Evolutionary conservation across 1,139 yeast species (phyloP), one percentile per base, ranked within the genome.

Genomic region (Sugiyamaella pinicola): DNA sequence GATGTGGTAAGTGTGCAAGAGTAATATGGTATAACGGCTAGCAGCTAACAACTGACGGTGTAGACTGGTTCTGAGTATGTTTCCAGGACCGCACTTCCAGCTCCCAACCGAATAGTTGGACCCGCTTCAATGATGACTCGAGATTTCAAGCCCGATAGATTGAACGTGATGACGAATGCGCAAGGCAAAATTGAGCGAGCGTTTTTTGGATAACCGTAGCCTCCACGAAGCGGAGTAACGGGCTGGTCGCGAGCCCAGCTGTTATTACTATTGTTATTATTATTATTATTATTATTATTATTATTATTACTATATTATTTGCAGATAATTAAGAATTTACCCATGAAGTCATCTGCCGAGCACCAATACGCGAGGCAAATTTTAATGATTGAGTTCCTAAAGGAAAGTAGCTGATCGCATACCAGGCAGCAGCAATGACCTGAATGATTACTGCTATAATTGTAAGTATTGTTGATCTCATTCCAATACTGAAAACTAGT

Each of bases 331-430:
- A 71, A 15, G 68, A 58, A 54, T 72, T 73, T 47, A 72, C 64
- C 76, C 76, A 72, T 37, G 70, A 61, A 18, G 71, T 65, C 40
- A 85, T 80, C 65, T 88, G 93, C 48, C 95, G 86, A 24, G 88
- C 78, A 6, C 95, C 83, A 56, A 87, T 80, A 55, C 91, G 79
- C 12, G 95, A 82, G 43, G 93, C 83, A 82, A 89, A 84, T 51
- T 90, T 83, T 63, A 91, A 73, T 2, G 96, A 87, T 61, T 87
- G 87, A 0, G 96, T 89, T 9, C 98, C 98, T 74, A 90, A 87
- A 28, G 99, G 99, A 76, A 93, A 93, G 69, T 93, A 93, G 65
- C 96, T 87, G 37, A 93, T 77, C 0, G 93, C 84, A 68, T 93
- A 93, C 77, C 95, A 93, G 13, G 88, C 64, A 9, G 95, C 91